Evolutionary conservation across 2,329 filamentous ascomycete genomes (phyloP).

Genomic region (Fusarium nurragi): DNA sequence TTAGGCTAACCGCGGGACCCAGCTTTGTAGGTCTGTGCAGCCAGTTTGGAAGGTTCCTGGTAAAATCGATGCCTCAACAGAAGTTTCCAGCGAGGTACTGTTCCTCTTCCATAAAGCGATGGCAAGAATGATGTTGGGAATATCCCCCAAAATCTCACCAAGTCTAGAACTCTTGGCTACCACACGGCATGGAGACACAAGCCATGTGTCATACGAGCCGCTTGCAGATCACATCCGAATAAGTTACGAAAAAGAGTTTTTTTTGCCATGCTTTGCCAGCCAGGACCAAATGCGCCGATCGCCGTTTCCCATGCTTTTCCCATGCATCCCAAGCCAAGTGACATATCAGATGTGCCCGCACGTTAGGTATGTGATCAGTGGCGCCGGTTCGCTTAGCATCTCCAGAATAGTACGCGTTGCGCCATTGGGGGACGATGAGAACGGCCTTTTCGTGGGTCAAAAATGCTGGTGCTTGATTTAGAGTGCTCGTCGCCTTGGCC

Average conservation of each 20-base stretch:
- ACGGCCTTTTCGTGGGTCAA: background rate
- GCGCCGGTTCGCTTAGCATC: background rate
- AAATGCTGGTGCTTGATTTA: background rate
- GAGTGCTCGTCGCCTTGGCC: background rate
- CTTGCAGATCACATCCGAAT: background rate
- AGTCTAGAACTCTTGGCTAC: slow-evolving; percentile 1
- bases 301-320: background rate
- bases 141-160: background rate
- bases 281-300: slow-evolving; percentile 1
- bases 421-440: background rate
- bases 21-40: no score
- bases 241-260: background rate
- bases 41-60: no score
- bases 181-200: background rate
- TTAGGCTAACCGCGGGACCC: background rate
- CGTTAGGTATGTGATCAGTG: slow-evolving; percentile 14
- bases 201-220: slow-evolving; percentile 2
- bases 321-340: background rate
- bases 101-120: no score
- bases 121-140: no score
- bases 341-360: background rate
- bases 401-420: background rate
- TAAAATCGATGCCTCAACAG: no score
- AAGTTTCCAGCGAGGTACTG: rapidly evolving
- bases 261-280: background rate